A percentile compares a stretch with the other conserved stretches of the same genome.
phyloP scores from a whole-genome alignment of 257 asterid genomes.

The Solanum bulbocastanum region DNA sequence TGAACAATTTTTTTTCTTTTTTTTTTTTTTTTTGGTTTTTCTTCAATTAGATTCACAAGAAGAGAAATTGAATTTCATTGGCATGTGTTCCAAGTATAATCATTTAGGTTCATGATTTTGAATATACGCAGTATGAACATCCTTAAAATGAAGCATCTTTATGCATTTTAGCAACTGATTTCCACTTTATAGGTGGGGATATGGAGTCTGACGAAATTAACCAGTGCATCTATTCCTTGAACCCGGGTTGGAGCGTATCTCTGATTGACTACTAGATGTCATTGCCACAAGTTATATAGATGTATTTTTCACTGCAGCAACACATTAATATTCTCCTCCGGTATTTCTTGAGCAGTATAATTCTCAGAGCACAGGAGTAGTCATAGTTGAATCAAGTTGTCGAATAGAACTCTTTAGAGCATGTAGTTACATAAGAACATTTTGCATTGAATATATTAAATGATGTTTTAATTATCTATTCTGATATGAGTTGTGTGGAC shows the following conservation, averaged over 20 bases:
- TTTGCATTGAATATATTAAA: not conserved
- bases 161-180: not conserved
- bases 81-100: not conserved
- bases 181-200: not conserved
- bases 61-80: not conserved
- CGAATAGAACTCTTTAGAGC: not conserved
- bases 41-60: not conserved
- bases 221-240: not conserved
- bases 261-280: slow-evolving; percentile 84
- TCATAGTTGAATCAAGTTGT: not conserved
- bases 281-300: slow-evolving; percentile 81
- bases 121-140: not conserved
- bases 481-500: not conserved
- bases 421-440: not conserved
- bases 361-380: not conserved
- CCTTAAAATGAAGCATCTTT: not conserved
- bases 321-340: not conserved
- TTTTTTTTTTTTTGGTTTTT: not conserved
- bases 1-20: not conserved
- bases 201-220: slow-evolving; percentile 4
- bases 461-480: not conserved
- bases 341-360: too few species aligned
- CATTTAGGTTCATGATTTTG: not conserved
- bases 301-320: slow-evolving; percentile 33
- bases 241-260: slow-evolving; percentile 41